phyloP scores from a whole-genome alignment of 1,139 yeast species.

The Kodamaea fungicola region DNA sequence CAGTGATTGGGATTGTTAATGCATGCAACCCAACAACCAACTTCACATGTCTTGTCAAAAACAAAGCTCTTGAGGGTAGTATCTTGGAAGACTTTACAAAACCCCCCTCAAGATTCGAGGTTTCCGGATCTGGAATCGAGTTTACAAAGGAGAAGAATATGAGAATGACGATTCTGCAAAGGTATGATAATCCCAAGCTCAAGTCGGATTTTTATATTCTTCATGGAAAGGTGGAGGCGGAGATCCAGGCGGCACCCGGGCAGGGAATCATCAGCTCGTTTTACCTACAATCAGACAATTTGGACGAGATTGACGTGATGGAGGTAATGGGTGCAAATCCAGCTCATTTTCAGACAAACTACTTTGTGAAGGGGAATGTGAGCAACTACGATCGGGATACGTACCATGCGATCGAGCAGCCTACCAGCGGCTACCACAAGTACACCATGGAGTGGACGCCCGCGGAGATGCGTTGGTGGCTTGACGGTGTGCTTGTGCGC shows the following conservation, averaged over 20 bases:
- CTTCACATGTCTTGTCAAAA: slow-evolving; percentile 19
- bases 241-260: slow-evolving; percentile 35
- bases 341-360: slow-evolving; percentile 38
- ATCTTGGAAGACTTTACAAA: slow-evolving; percentile 14
- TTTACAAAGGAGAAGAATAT: slow-evolving; percentile 2
- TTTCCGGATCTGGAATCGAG: slow-evolving; percentile 1
- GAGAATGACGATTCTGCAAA: slow-evolving; percentile 19
- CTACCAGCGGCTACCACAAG: slow-evolving; percentile 22
- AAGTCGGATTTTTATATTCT: slow-evolving; percentile 34
- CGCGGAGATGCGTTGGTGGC: slow-evolving; percentile 26
- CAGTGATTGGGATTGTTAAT: background rate
- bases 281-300: slow-evolving; percentile 45
- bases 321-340: slow-evolving; percentile 43
- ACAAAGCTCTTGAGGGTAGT: slow-evolving; percentile 19
- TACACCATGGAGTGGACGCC: slow-evolving; percentile 42
- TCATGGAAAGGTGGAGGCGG: slow-evolving; percentile 43
- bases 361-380: slow-evolving; percentile 43
- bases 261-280: slow-evolving; percentile 42
- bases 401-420: slow-evolving; percentile 21
- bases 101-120: slow-evolving; percentile 3
- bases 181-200: slow-evolving; percentile 40
- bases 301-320: slow-evolving; percentile 46
- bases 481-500: slow-evolving; percentile 29
- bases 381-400: slow-evolving; percentile 41
- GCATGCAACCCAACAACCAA: slow-evolving; percentile 26